A percentile compares a stretch with the other conserved stretches of the same genome.
These are phyloP conservation scores for Termitomyces sp. DNA, from an alignment of 768 basidiomycete genomes.

Conservation along the genomic window DNA sequence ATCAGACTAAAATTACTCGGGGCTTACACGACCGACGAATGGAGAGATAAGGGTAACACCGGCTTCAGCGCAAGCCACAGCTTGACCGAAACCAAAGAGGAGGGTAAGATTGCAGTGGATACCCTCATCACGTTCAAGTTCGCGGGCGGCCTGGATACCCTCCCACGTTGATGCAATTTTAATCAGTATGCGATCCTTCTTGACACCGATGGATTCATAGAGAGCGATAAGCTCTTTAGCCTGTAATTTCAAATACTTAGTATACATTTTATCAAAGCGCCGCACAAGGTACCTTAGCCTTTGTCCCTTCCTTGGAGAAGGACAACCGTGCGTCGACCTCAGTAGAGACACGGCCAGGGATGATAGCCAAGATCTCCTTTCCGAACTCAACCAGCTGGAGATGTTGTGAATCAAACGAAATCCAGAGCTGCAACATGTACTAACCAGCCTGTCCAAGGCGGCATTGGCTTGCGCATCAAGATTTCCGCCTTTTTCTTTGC, in stretches of 20 bases:
- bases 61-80: conserved; percentile 82
- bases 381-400: conserved; percentile 93
- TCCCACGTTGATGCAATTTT: conserved; percentile 99
- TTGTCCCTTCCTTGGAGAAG: conserved; percentile 91
- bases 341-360: conserved; percentile 98
- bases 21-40: conserved; percentile 92
- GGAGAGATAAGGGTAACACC: conserved; percentile 98
- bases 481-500: conserved; percentile 76
- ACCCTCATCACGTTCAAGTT: conserved; percentile 85
- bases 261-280: neutral
- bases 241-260: conserved; percentile 21
- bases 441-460: conserved; percentile 85
- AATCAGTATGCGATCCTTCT: conserved; percentile 93
- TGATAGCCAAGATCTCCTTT: conserved; percentile 88
- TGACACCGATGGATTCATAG: conserved; percentile 91
- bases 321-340: conserved; percentile 98
- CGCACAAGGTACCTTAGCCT: conserved; percentile 57
- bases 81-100: conserved; percentile 97
- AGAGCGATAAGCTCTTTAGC: conserved; percentile 87
- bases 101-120: conserved; percentile 99
- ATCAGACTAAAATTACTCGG: conserved; percentile 7
- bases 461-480: conserved; percentile 69
- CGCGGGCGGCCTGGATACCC: conserved; percentile 97
- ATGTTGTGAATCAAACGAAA: neutral
- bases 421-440: conserved; percentile 19